Conservation (phyloP, 495 filamentous ascomycete species). For the Aspergillus cristatus region DNA sequence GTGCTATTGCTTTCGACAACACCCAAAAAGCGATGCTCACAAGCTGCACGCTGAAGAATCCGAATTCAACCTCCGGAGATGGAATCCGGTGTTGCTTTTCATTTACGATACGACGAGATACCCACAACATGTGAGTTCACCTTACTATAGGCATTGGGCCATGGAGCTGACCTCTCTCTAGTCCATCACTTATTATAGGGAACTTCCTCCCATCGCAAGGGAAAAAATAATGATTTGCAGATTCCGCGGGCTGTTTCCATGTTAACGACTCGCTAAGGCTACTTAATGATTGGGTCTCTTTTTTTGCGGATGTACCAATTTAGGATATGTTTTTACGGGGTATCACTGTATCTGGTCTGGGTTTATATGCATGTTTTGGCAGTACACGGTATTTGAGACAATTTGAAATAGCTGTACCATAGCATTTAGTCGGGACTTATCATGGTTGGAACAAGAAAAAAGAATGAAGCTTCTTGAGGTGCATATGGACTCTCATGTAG, state of each 20-base stretch:
- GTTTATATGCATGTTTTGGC: too few relatives aligned
- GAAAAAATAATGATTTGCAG: conserved; percentile 14
- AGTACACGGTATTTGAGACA: too few relatives aligned
- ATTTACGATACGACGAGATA: conserved; percentile 89
- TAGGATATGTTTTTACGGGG: neutral
- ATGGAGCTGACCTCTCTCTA: conserved; percentile 25
- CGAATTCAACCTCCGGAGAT: conserved; percentile 60
- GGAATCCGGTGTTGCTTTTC: conserved; percentile 93
- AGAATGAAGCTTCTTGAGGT: too few relatives aligned
- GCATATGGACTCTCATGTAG: too few relatives aligned
- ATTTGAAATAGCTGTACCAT: too few relatives aligned
- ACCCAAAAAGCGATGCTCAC: conserved; percentile 96
- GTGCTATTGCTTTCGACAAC: conserved; percentile 93
- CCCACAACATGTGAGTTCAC: conserved; percentile 82
- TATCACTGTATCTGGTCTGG: neutral
- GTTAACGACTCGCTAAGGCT: neutral
- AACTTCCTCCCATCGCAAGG: conserved; percentile 72
- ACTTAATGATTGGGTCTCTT: neutral
- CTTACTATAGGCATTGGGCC: neutral
- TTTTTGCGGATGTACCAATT: neutral
- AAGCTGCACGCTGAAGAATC: conserved; percentile 84
- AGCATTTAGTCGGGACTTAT: too few relatives aligned
- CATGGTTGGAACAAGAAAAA: too few relatives aligned
- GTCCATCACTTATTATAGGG: conserved; percentile 87
- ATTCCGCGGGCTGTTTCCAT: neutral